Conservation (phyloP, 2,329 filamentous ascomycete species). For the Coleophoma crateriformis region DNA sequence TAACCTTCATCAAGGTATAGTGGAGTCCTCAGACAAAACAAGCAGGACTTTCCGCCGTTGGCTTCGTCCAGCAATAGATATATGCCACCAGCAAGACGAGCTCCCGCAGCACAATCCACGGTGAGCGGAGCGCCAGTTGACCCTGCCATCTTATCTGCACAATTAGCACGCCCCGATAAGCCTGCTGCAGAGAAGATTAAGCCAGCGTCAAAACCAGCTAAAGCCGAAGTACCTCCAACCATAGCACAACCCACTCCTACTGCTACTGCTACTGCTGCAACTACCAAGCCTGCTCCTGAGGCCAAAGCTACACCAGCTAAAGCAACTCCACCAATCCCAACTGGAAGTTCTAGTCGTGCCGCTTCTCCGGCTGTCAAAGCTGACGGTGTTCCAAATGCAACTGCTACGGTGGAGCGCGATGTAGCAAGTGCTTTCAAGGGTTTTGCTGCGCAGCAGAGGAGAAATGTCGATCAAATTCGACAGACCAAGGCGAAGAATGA, state of each 20-base stretch:
- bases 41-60: slow-evolving; percentile 68
- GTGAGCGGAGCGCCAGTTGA: slow-evolving; percentile 75
- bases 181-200: slow-evolving; percentile 17
- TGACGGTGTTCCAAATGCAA: slow-evolving; percentile 43
- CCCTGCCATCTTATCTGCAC: slow-evolving; percentile 86
- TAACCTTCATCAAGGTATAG: slow-evolving; percentile 61
- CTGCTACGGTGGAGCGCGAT: slow-evolving; percentile 55
- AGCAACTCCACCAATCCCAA: slow-evolving; percentile 10
- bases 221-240: slow-evolving; percentile 20
- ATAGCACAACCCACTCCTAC: slow-evolving; percentile 9
- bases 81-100: slow-evolving; percentile 81
- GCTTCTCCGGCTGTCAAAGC: slow-evolving; percentile 22
- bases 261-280: slow-evolving; percentile 1
- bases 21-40: slow-evolving; percentile 74
- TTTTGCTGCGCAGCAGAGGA: slow-evolving; percentile 54
- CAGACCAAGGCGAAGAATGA: slow-evolving; percentile 61
- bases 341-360: slow-evolving; percentile 28
- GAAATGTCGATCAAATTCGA: slow-evolving; percentile 49
- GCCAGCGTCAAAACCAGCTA: slow-evolving; percentile 19
- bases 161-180: slow-evolving; percentile 51
- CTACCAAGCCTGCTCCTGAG: slow-evolving; percentile 7
- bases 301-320: slow-evolving; percentile 28
- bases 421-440: slow-evolving; percentile 58
- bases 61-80: slow-evolving; percentile 60
- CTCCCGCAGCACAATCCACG: slow-evolving; percentile 67